phyloP scores from a whole-genome alignment of 805 yeast genomes.

The Candida suzukii region DNA sequence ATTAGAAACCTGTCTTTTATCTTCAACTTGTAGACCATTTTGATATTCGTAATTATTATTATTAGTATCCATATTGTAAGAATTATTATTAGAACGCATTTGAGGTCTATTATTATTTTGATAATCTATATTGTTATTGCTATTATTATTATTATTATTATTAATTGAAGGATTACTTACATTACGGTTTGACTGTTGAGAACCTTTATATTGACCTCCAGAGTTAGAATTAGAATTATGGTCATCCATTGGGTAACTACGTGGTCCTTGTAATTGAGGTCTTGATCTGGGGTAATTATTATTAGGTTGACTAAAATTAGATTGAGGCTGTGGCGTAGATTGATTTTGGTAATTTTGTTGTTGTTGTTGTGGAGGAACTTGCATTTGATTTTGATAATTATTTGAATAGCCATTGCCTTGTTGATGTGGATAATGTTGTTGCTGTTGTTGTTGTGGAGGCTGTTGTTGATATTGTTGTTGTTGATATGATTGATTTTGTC shows the following conservation, averaged over 20 bases:
- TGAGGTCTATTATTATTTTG: not conserved
- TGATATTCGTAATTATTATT: no score
- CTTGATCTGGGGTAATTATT: no score
- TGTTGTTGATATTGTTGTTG: not conserved
- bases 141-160: no score
- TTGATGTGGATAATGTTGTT: not conserved
- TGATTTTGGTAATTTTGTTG: slow-evolving; percentile 1
- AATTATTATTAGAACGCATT: not conserved
- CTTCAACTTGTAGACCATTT: slow-evolving; percentile 6
- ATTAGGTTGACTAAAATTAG: not conserved
- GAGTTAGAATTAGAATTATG: not conserved
- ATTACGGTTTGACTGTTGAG: no score
- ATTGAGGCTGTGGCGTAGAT: slow-evolving; percentile 3
- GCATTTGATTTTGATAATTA: slow-evolving; percentile 1
- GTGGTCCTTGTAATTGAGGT: not conserved
- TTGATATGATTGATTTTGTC: not conserved
- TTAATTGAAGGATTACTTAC: no score
- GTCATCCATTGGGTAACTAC: not conserved
- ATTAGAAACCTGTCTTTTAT: not conserved
- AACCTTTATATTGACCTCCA: no score
- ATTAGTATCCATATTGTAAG: not conserved
- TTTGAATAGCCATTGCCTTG: no score
- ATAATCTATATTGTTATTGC: not conserved
- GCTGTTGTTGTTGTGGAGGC: slow-evolving; percentile 1
- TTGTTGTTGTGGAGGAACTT: slow-evolving; percentile 2